Base-by-base conservation (phyloP, 768 basidiomycete genomes). In the Psilocybe tampanensis region DNA sequence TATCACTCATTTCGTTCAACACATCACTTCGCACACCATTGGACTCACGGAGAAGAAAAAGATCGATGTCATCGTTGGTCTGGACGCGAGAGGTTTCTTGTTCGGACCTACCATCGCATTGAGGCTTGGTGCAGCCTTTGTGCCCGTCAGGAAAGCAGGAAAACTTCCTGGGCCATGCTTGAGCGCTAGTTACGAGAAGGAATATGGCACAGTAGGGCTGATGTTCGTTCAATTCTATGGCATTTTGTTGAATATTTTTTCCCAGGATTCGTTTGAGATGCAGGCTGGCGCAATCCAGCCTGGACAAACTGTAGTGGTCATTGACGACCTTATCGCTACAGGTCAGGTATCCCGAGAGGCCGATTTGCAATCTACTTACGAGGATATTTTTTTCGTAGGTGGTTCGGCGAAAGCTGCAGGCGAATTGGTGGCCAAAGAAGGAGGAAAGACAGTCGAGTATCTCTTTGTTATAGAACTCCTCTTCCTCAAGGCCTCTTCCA, bases 261-360 rank as follows among this genome's bases (percentile, higher is more conserved):
- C n/a, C 21, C 56, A 95, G 93, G 96, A 98, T 67, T 77, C 82
- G n/a, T 97, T 98, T 65, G 94, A 98, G 74, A 95, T 98, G 84
- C 97, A 98, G 74, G 80, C 83, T 18, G 92, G 88, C 51, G 87
- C 90, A 9, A 92, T 99, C 67, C 73, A 83, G 62, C 81, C 87
- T 4, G 94, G 94, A 24, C 88, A 95, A 69, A 89, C 77, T 58
- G 93, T 95, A 19, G 71, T 99, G 44, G 79, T 99, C 43, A 78
- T 99, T 23, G 97, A 99, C 72, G 97, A 99, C 72, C 80, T 99
- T 39, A 92, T 99, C 60, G 97, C 97, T 0, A 98, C 96, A 26
- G 96, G 95, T 91, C 60, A 42, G 80, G 58, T 7, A n/a, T 23
- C 9, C 4, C 29, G 4, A 4, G 19, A 44, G n/a, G 43, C 32